phyloP scores from a whole-genome alignment of 306 rosid species.

The Castanea sativa region DNA sequence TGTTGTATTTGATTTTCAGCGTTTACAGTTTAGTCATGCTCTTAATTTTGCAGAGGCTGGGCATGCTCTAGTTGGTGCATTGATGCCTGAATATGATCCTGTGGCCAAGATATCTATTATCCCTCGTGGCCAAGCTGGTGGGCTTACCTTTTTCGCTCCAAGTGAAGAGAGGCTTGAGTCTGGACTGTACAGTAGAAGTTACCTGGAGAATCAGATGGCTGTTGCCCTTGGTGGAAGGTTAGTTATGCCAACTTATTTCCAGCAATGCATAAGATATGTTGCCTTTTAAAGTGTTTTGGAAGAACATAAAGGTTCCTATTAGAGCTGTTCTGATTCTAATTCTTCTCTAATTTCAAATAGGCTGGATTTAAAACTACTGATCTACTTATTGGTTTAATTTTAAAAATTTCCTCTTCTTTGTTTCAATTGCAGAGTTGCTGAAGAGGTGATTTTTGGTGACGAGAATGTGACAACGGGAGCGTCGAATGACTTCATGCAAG shows the following conservation, averaged over 20 bases:
- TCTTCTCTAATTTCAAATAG: background rate
- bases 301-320: background rate
- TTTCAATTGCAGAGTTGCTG: slow-evolving; percentile 69
- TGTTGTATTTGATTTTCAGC: background rate
- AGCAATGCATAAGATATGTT: background rate
- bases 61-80: slow-evolving; percentile 73
- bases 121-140: slow-evolving; percentile 87
- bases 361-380: background rate
- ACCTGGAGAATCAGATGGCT: slow-evolving; percentile 99
- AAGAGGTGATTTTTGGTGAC: slow-evolving; percentile 66
- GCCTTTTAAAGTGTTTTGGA: background rate
- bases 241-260: background rate
- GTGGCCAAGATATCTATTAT: slow-evolving; percentile 98
- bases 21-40: background rate
- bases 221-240: slow-evolving; percentile 89
- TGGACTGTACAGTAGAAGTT: slow-evolving; percentile 94
- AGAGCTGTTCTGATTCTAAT: slow-evolving; percentile 6
- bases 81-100: slow-evolving; percentile 69
- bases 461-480: slow-evolving; percentile 98
- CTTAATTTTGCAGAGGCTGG: slow-evolving; percentile 83
- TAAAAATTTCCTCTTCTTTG: background rate
- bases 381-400: too few relatives aligned
- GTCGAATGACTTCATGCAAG: slow-evolving; percentile 98
- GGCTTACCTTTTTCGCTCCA: slow-evolving; percentile 64
- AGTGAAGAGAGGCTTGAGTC: slow-evolving; percentile 74